Percentiles rank a stretch among this genome's conserved stretches.
Evolutionary conservation across 345 rosid species (phyloP).

Genomic region (Cardamine resedifolia): DNA sequence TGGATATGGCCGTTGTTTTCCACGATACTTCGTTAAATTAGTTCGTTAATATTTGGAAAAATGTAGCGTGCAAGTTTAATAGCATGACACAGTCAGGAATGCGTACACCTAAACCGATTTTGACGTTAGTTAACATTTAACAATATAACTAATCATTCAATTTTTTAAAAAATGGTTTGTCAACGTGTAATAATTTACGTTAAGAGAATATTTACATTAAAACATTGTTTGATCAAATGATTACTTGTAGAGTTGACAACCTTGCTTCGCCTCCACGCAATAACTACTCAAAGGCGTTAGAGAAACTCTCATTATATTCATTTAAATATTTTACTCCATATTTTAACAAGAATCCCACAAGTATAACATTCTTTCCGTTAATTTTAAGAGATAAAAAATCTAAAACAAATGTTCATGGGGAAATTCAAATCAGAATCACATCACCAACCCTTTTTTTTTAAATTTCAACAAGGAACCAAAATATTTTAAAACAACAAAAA

Average conservation of each 20-base stretch:
- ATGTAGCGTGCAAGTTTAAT: conserved; percentile 31
- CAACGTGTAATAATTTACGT: neutral
- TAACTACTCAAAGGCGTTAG: neutral
- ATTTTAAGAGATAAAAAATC: neutral
- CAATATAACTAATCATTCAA: neutral
- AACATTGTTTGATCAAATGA: neutral
- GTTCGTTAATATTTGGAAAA: neutral
- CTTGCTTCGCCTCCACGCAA: conserved; percentile 17
- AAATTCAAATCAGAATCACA: conserved; percentile 9
- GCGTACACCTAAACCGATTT: conserved; percentile 5
- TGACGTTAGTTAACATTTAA: conserved; percentile 15
- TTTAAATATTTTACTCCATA: neutral
- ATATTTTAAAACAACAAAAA: neutral
- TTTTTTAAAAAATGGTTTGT: neutral
- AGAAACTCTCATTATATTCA: neutral
- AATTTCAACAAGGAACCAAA: neutral
- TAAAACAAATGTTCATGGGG: conserved; percentile 1
- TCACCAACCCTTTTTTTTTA: neutral
- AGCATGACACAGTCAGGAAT: conserved; percentile 10
- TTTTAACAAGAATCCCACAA: neutral
- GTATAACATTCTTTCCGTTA: neutral
- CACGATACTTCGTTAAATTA: neutral
- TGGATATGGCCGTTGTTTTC: conserved; percentile 72
- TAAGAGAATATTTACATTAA: neutral
- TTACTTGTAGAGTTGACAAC: neutral